Evolutionary conservation across 1,284 basidiomycete species (phyloP).

Genomic region (Sporisorium exsertum): DNA sequence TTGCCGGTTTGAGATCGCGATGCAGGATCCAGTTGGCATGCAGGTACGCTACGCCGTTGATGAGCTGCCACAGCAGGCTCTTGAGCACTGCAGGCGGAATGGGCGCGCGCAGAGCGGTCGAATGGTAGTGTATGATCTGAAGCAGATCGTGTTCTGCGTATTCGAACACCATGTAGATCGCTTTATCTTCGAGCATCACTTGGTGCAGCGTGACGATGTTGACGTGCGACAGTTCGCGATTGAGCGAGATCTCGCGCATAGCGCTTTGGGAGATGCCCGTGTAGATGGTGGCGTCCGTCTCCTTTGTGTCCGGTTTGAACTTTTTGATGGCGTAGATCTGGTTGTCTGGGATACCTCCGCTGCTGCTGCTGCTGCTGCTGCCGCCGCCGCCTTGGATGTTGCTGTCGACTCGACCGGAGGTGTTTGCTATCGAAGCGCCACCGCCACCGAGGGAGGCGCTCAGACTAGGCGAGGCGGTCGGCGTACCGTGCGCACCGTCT

Average conservation of each 20-base stretch:
- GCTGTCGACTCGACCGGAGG: slow-evolving; percentile 5
- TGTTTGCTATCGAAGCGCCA: not conserved
- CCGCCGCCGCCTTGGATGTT: not conserved
- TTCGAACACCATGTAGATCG: slow-evolving; percentile 90
- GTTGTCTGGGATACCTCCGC: slow-evolving; percentile 16
- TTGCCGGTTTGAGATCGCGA: slow-evolving; percentile 97
- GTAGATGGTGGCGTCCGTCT: slow-evolving; percentile 75
- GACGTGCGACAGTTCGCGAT: slow-evolving; percentile 91
- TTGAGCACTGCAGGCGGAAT: slow-evolving; percentile 86
- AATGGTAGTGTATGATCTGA: slow-evolving; percentile 98
- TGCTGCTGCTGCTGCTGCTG: no score
- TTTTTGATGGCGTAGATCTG: slow-evolving; percentile 91
- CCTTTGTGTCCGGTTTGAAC: slow-evolving; percentile 93
- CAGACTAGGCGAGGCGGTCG: slow-evolving; percentile 30
- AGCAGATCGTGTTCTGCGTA: slow-evolving; percentile 92
- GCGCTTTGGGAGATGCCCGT: slow-evolving; percentile 98
- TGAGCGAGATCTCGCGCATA: slow-evolving; percentile 95
- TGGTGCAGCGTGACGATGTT: slow-evolving; percentile 92
- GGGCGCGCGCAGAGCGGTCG: slow-evolving; percentile 82
- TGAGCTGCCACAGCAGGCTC: slow-evolving; percentile 92
- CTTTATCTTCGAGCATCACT: slow-evolving; percentile 96
- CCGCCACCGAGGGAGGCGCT: slow-evolving; percentile 6
- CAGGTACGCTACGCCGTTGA: slow-evolving; percentile 93
- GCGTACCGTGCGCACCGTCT: slow-evolving; percentile 19
- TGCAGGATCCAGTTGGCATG: slow-evolving; percentile 95